Evolutionary conservation across 2,329 filamentous ascomycete species (phyloP).

Genomic region (Podosphaera aphanis): DNA sequence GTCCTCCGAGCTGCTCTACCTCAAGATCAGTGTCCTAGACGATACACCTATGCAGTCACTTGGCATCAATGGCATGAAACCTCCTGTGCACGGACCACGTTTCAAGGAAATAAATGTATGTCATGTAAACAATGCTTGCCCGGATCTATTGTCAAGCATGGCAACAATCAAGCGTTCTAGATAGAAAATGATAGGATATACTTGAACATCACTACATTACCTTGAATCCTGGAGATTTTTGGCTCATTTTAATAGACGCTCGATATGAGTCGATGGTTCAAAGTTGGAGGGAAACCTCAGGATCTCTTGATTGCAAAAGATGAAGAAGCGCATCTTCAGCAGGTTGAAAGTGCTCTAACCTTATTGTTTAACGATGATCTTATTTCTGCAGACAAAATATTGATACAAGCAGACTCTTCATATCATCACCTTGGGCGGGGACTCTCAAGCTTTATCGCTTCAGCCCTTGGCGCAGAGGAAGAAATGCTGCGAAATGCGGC

Average conservation of each 20-base stretch:
- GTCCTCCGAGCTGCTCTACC: too few species aligned
- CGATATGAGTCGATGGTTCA: conserved; percentile 16
- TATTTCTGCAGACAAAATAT: conserved; percentile 50
- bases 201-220: too few species aligned
- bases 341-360: conserved; percentile 39
- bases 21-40: too few species aligned
- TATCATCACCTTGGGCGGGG: conserved; percentile 72
- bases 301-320: conserved; percentile 16
- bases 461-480: conserved; percentile 77
- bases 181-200: too few species aligned
- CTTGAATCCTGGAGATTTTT: background rate
- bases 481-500: conserved; percentile 70
- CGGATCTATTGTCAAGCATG: too few species aligned
- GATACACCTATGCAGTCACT: too few species aligned
- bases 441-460: conserved; percentile 63
- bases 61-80: too few species aligned
- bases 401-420: conserved; percentile 52
- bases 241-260: background rate
- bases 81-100: too few species aligned
- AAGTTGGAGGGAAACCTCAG: conserved; percentile 7
- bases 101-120: too few species aligned
- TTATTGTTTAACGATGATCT: conserved; percentile 81
- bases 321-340: conserved; percentile 30
- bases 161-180: too few species aligned
- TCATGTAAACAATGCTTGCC: too few species aligned